Evolutionary conservation across 176 grass and related monocot species (phyloP).

Genomic region (Themeda triandra): DNA sequence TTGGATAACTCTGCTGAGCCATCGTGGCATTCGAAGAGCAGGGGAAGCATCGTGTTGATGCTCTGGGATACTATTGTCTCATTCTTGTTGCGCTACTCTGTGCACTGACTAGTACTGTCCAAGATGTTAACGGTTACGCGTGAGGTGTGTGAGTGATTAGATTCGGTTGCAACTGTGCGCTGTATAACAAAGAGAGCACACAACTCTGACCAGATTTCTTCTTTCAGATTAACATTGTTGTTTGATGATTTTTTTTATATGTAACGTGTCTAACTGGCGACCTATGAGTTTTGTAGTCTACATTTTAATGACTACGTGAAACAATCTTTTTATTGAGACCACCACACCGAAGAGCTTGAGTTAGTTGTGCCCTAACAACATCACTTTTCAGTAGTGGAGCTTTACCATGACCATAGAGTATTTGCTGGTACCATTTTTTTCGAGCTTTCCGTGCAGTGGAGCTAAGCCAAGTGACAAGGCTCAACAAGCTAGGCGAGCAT

Average conservation of each 20-base stretch:
- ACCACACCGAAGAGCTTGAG: no score
- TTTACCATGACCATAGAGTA: no score
- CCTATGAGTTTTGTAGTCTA: no score
- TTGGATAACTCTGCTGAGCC: not conserved
- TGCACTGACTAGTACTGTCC: not conserved
- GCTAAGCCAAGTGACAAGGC: not conserved
- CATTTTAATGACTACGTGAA: no score
- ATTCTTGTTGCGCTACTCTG: conserved; percentile 17
- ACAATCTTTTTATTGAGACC: no score
- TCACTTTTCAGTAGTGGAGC: no score
- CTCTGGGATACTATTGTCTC: conserved; percentile 5
- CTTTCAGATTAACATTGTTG: not conserved
- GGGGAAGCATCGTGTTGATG: conserved; percentile 19
- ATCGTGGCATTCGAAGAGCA: not conserved
- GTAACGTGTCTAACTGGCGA: no score
- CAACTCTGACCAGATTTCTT: not conserved
- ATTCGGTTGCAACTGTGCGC: conserved; percentile 26
- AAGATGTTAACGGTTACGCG: not conserved
- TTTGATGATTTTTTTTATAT: conserved; percentile 6
- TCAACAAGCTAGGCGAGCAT: not conserved
- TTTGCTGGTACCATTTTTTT: no score
- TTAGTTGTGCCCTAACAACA: no score
- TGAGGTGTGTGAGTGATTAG: conserved; percentile 38
- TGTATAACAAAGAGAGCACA: conserved; percentile 21
- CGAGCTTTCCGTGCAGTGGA: no score